phyloP scores from a whole-genome alignment of 768 basidiomycete genomes.

The Symmetrospora coprosmae region DNA sequence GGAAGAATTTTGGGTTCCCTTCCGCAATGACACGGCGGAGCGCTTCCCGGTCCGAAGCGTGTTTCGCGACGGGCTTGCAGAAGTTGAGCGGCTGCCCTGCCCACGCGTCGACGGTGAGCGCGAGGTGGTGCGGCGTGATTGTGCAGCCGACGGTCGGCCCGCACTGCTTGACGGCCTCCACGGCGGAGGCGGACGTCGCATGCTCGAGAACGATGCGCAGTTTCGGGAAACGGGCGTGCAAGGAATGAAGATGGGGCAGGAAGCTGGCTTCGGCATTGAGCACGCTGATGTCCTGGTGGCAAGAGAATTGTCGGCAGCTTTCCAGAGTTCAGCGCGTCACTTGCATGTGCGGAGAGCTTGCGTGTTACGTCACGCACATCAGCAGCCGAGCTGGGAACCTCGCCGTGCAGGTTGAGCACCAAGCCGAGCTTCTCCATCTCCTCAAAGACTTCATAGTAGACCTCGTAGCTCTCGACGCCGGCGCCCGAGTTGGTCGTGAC shows the following conservation, averaged over 20 bases:
- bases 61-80: slow-evolving; percentile 97
- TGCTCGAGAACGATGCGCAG: slow-evolving; percentile 94
- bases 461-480: slow-evolving; percentile 88
- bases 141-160: slow-evolving; percentile 81
- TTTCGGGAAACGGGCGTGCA: slow-evolving; percentile 69
- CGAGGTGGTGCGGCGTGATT: slow-evolving; percentile 92
- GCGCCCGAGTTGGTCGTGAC: slow-evolving; percentile 95
- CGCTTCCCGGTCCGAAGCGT: slow-evolving; percentile 75
- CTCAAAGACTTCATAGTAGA: slow-evolving; percentile 81
- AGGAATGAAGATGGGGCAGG: slow-evolving; percentile 66
- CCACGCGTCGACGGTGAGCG: slow-evolving; percentile 88
- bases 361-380: slow-evolving; percentile 37
- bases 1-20: slow-evolving; percentile 90
- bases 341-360: background rate
- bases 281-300: slow-evolving; percentile 63
- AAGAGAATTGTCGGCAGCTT: too few relatives aligned
- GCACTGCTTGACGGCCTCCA: slow-evolving; percentile 61
- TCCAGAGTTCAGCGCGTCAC: background rate
- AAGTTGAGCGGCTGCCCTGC: slow-evolving; percentile 89
- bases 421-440: slow-evolving; percentile 86
- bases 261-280: slow-evolving; percentile 85
- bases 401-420: slow-evolving; percentile 93
- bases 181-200: slow-evolving; percentile 80
- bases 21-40: slow-evolving; percentile 49
- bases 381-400: slow-evolving; percentile 72